These are phyloP conservation scores for Effrenium voratum DNA, from an alignment of 73 alveolate species.

Conservation along the genomic window DNA sequence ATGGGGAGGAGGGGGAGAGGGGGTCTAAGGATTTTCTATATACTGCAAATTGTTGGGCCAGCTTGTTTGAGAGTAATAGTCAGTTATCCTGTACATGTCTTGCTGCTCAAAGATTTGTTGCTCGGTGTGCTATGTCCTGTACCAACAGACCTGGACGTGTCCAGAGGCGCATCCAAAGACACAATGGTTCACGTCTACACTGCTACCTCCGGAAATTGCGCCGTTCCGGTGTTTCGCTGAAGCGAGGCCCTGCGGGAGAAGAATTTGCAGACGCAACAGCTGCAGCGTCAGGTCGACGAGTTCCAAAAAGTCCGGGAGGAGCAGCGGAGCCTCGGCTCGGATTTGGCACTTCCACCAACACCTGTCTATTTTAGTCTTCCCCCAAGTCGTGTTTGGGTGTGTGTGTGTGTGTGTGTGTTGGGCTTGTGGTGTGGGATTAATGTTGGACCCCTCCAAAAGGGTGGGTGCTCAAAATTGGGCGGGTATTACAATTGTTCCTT, in stretches of 20 bases:
- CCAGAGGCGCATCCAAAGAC: neutral
- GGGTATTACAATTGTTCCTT: no score
- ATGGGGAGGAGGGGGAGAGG: neutral
- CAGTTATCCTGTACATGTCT: no score
- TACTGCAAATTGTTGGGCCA: neutral
- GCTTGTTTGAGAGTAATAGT: neutral
- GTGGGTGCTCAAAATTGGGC: no score
- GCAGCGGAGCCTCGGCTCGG: conserved; percentile 41
- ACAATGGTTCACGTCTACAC: neutral
- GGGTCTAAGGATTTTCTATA: neutral
- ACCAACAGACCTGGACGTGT: neutral
- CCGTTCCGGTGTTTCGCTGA: no score
- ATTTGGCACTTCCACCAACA: neutral
- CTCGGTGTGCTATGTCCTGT: no score
- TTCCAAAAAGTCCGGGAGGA: conserved; percentile 63
- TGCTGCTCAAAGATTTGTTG: no score
- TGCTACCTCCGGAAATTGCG: no score
- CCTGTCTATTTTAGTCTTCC: no score
- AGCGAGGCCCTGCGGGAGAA: conserved; percentile 20
- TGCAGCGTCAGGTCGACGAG: conserved; percentile 38
- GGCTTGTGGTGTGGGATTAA: no score
- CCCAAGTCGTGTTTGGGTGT: no score
- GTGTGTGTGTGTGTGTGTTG: no score
- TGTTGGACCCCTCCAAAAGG: no score
- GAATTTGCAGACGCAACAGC: neutral